These are phyloP conservation scores for Flaveria floridana DNA, from an alignment of 140 eudicot genomes.

Conservation along the genomic window DNA sequence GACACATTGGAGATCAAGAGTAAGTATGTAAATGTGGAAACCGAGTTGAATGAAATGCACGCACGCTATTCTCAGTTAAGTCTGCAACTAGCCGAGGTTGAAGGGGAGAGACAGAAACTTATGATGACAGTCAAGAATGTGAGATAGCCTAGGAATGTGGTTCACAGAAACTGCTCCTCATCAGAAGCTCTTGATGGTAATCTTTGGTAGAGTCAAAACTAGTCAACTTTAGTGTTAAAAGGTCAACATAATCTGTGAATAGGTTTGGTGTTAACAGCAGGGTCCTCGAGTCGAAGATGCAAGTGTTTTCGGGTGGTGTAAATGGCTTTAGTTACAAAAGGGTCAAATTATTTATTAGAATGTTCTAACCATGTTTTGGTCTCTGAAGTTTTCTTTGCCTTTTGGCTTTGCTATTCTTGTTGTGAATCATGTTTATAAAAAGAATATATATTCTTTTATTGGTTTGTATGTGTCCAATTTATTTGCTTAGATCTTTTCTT, in stretches of 20 bases:
- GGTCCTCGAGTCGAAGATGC: constrained; percentile 24
- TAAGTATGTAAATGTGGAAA: constrained; percentile 56
- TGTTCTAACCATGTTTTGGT: constrained; percentile 23
- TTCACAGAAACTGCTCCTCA: neutral
- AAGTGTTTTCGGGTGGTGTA: constrained; percentile 32
- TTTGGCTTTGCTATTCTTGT: constrained; percentile 17
- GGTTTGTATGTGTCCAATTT: neutral
- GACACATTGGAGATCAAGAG: constrained; percentile 80
- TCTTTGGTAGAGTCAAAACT: constrained; percentile 34
- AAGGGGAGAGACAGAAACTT: constrained; percentile 95
- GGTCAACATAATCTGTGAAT: constrained; percentile 30
- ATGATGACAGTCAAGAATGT: constrained; percentile 69
- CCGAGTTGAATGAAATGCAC: constrained; percentile 82
- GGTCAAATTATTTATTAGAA: constrained; percentile 22
- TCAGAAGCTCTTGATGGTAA: constrained; percentile 35
- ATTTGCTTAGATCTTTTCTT: neutral
- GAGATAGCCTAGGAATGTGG: constrained; percentile 47
- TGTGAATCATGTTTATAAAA: constrained; percentile 36
- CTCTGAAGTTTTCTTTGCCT: constrained; percentile 19
- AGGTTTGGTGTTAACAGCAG: constrained; percentile 29
- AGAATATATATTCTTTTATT: constrained; percentile 27
- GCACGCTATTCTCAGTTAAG: constrained; percentile 81
- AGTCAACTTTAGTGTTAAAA: constrained; percentile 21
- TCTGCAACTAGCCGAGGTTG: constrained; percentile 93
- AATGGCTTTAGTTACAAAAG: constrained; percentile 34